Evolutionary conservation across 2,329 filamentous ascomycete genomes (phyloP).

Genomic region (Aspergillus calidoustus): DNA sequence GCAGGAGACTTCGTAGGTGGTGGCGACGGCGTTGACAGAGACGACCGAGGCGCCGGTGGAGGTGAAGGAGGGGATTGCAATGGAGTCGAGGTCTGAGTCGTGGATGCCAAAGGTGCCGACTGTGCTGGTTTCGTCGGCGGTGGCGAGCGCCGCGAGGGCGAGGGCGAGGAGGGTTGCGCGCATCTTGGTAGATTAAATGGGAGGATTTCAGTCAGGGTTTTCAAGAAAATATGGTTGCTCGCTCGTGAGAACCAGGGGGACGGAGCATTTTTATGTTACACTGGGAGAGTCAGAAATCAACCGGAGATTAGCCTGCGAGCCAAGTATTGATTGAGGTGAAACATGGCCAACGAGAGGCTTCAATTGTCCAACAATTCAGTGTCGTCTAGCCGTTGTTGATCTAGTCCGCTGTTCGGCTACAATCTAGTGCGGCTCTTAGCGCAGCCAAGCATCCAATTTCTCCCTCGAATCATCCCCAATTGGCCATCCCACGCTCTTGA

Average conservation of each 20-base stretch:
- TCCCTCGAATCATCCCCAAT: not conserved
- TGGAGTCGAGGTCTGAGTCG: not conserved
- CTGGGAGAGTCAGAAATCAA: not conserved
- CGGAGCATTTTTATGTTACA: not conserved
- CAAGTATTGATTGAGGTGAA: not conserved
- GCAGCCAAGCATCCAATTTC: not conserved
- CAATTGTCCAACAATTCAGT: not conserved
- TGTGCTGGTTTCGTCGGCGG: not conserved
- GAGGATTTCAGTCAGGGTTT: not conserved
- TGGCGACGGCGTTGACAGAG: constrained; percentile 7
- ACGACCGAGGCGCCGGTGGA: constrained; percentile 2
- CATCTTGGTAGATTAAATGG: not conserved
- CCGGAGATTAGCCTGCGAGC: not conserved
- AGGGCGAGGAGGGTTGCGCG: not conserved
- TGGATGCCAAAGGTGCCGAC: not conserved
- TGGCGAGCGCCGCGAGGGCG: constrained; percentile 30
- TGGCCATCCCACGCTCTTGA: not conserved
- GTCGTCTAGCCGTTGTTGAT: not conserved
- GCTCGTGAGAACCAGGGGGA: not conserved
- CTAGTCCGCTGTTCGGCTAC: not conserved
- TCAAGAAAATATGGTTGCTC: not conserved
- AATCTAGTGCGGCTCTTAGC: not conserved
- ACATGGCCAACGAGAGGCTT: not conserved
- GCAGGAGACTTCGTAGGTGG: constrained; percentile 8
- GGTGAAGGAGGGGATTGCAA: not conserved